Base-by-base conservation (phyloP, 805 yeast species). In the Pichia exigua region DNA sequence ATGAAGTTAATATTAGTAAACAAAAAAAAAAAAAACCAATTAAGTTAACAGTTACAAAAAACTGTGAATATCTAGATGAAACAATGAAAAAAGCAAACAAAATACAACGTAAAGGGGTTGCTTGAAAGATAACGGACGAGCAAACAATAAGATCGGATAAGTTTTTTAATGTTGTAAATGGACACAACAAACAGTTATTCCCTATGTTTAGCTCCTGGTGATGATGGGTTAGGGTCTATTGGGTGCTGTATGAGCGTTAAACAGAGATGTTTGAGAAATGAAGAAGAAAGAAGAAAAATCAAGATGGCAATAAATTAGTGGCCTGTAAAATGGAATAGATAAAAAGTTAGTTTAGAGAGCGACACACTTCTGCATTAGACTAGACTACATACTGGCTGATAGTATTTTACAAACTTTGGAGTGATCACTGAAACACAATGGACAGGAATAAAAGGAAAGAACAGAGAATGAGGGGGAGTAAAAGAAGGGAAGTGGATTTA, bases 381-480 rank as follows among this genome's bases (percentile, higher is more conserved):
- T 35, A 4, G 9, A 35, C 18, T 35, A 35, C 8, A 35, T 7
- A 35, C 10, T 17, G n/a, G 20, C 18, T 35, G 18, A 21, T 30
- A n/a, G 35, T 30, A 13, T 15, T 3, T 15, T 30, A 30, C 10
- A 2, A 13, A 30, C 12, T 13, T 2, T 13, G 7, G 35, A 30
- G 35, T 30, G 35, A 30, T 35, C 17, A 35, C 8, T 1, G 12
- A 35, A 2, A 4, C 20, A n/a, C 8, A 35, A 42, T 48, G 50
- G 46, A 39, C n/a, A 54, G 68, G 49, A 65, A 62, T 35, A 61
- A 62, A 1, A 53, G 67, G 22, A 56, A 55, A 45, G 70, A 64
- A 53, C 56, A 61, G 2, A 52, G 71, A 24, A 62, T 65, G 48
- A 52, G 71, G 41, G 71, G 71, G 3, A 57, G 65, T 15, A 68